Conservation (phyloP, 768 basidiomycete genomes). For the Panus rudis region DNA sequence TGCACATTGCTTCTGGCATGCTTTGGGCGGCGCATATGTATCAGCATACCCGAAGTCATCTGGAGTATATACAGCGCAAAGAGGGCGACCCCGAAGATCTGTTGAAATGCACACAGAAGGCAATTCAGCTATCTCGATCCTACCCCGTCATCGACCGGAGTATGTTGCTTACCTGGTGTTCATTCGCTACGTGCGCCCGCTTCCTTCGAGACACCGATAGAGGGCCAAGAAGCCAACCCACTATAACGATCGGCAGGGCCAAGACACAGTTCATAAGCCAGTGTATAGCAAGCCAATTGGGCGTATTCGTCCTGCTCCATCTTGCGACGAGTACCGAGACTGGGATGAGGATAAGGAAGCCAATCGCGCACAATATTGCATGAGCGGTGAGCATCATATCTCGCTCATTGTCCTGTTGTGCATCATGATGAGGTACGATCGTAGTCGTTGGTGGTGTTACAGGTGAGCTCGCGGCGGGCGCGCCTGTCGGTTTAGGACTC, state of each 20-base stretch:
- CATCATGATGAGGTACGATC: not conserved
- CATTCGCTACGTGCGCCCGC: slow-evolving; percentile 37
- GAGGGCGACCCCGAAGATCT: slow-evolving; percentile 49
- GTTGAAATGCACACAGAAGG: slow-evolving; percentile 1
- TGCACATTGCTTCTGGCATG: slow-evolving; percentile 26
- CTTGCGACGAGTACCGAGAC: slow-evolving; percentile 46
- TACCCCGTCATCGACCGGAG: not conserved
- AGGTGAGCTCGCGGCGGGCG: not conserved
- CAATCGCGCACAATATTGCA: slow-evolving; percentile 42
- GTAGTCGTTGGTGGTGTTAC: not conserved
- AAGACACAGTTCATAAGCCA: slow-evolving; percentile 41
- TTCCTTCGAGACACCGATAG: slow-evolving; percentile 37
- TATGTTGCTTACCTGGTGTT: slow-evolving; percentile 48
- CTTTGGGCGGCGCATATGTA: slow-evolving; percentile 36
- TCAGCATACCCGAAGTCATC: slow-evolving; percentile 43
- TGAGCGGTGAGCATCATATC: slow-evolving; percentile 41
- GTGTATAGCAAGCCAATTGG: slow-evolving; percentile 53
- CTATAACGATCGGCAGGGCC: slow-evolving; percentile 40
- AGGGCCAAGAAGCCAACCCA: slow-evolving; percentile 44
- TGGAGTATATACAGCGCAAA: slow-evolving; percentile 46
- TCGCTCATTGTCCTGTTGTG: not conserved
- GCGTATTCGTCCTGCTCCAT: slow-evolving; percentile 42
- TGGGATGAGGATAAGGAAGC: slow-evolving; percentile 52
- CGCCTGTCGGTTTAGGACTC: not conserved
- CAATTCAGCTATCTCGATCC: not conserved